Conservation (phyloP, 768 basidiomycete genomes). For the Neoboletus brunneissimus region DNA sequence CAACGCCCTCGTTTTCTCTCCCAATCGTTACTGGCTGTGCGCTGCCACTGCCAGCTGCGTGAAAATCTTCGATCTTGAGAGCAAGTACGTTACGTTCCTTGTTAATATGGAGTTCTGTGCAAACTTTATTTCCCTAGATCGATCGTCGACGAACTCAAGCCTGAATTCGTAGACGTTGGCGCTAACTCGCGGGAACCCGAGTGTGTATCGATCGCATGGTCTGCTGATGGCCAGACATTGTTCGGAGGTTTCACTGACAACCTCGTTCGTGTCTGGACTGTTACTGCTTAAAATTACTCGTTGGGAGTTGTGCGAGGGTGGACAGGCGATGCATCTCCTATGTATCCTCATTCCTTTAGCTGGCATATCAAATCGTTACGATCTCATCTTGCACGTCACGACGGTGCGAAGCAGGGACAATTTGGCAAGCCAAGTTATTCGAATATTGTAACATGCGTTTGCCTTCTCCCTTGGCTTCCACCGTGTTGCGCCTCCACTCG, state of each 20-base stretch:
- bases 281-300: slow-evolving; percentile 45
- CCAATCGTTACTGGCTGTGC: slow-evolving; percentile 99
- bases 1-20: slow-evolving; percentile 99
- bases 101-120: not conserved
- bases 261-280: slow-evolving; percentile 89
- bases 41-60: slow-evolving; percentile 96
- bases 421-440: not conserved
- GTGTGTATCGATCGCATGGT: slow-evolving; percentile 98
- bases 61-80: slow-evolving; percentile 99
- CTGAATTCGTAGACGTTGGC: slow-evolving; percentile 79
- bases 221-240: slow-evolving; percentile 94
- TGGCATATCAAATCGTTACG: slow-evolving; percentile 22
- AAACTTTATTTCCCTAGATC: slow-evolving; percentile 48
- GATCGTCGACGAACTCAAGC: slow-evolving; percentile 98
- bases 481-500: slow-evolving; percentile 62
- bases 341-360: slow-evolving; percentile 28
- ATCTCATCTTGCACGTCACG: slow-evolving; percentile 8
- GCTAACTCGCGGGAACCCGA: slow-evolving; percentile 78
- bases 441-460: not conserved
- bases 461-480: slow-evolving; percentile 43
- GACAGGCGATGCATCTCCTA: slow-evolving; percentile 11
- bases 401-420: not conserved
- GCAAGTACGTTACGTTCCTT: slow-evolving; percentile 67
- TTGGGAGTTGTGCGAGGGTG: slow-evolving; percentile 20
- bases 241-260: slow-evolving; percentile 98